Conservation (phyloP, 73 alveolate species). For the Diophrys appendiculata region DNA sequence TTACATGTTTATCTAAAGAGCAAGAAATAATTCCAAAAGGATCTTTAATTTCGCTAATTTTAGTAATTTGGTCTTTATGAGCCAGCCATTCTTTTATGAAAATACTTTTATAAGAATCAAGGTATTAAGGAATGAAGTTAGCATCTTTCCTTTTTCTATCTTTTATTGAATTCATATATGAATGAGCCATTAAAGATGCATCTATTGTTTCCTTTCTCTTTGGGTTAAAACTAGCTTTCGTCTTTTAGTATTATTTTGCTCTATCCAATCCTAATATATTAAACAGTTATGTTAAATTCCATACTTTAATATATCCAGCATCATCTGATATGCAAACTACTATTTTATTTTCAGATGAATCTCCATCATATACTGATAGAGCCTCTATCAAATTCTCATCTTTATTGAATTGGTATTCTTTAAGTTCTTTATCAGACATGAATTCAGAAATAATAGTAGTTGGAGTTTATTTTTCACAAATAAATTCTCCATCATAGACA, state of each 20-base stretch:
- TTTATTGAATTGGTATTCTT: not conserved
- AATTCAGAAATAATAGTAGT: not conserved
- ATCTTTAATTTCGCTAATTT: slow-evolving; percentile 53
- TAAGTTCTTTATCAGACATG: too few species aligned
- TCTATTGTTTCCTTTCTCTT: slow-evolving; percentile 44
- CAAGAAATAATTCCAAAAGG: slow-evolving; percentile 69
- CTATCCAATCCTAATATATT: slow-evolving; percentile 7
- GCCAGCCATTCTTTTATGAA: slow-evolving; percentile 70
- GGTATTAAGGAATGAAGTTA: not conserved
- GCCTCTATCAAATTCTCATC: not conserved
- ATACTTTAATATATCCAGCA: slow-evolving; percentile 28
- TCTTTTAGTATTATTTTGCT: slow-evolving; percentile 7
- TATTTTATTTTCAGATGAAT: not conserved
- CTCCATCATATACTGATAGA: not conserved
- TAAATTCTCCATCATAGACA: not conserved
- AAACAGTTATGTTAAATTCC: slow-evolving; percentile 22
- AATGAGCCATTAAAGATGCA: slow-evolving; percentile 24
- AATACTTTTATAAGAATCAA: slow-evolving; percentile 21
- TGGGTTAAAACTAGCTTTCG: slow-evolving; percentile 49
- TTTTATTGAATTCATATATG: not conserved
- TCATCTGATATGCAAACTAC: slow-evolving; percentile 38
- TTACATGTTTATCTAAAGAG: slow-evolving; percentile 61
- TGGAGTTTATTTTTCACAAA: not conserved
- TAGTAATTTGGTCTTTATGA: slow-evolving; percentile 50
- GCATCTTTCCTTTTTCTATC: not conserved